Percentiles rank a stretch among this genome's conserved stretches.
These are phyloP conservation scores for Candida albicans DNA, from an alignment of 1,139 yeast genomes.

Conservation along the genomic window DNA sequence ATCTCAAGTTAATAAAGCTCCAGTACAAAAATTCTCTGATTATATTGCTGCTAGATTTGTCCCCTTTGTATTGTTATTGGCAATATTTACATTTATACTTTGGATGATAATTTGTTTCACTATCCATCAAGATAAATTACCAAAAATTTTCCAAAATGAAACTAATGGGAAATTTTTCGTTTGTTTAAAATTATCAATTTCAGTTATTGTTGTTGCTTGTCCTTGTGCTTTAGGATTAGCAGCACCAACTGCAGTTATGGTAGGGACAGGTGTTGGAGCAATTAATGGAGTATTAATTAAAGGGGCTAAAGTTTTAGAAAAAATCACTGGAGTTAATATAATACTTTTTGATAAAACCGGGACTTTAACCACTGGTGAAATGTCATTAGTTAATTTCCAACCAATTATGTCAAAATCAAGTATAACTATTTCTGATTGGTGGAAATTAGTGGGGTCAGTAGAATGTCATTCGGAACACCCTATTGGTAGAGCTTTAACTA, in stretches of 20 bases:
- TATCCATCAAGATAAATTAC: slow-evolving; percentile 38
- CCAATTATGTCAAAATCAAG: slow-evolving; percentile 8
- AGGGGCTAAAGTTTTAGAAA: slow-evolving; percentile 89
- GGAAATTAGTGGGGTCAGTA: slow-evolving; percentile 62
- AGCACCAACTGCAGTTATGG: slow-evolving; percentile 98
- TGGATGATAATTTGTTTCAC: slow-evolving; percentile 55
- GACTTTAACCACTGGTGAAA: slow-evolving; percentile 82
- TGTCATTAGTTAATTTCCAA: slow-evolving; percentile 49
- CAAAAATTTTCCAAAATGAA: slow-evolving; percentile 55
- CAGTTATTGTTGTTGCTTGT: slow-evolving; percentile 95
- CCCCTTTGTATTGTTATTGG: slow-evolving; percentile 64
- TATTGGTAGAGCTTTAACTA: slow-evolving; percentile 67
- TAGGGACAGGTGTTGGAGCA: slow-evolving; percentile 97
- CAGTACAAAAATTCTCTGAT: slow-evolving; percentile 89
- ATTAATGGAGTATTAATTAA: slow-evolving; percentile 84
- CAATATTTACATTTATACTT: slow-evolving; percentile 61
- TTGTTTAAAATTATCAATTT: slow-evolving; percentile 80
- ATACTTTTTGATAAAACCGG: slow-evolving; percentile 95
- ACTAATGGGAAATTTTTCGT: slow-evolving; percentile 62
- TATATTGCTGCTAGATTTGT: slow-evolving; percentile 83
- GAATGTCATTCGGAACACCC: slow-evolving; percentile 88
- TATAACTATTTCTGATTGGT: slow-evolving; percentile 34
- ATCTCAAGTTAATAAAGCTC: slow-evolving; percentile 87
- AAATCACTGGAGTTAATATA: slow-evolving; percentile 61
- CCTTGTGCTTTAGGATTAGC: slow-evolving; percentile 97